Conservation (phyloP, 108 stramenopile species). For the Nannochloropsis gaditana region DNA sequence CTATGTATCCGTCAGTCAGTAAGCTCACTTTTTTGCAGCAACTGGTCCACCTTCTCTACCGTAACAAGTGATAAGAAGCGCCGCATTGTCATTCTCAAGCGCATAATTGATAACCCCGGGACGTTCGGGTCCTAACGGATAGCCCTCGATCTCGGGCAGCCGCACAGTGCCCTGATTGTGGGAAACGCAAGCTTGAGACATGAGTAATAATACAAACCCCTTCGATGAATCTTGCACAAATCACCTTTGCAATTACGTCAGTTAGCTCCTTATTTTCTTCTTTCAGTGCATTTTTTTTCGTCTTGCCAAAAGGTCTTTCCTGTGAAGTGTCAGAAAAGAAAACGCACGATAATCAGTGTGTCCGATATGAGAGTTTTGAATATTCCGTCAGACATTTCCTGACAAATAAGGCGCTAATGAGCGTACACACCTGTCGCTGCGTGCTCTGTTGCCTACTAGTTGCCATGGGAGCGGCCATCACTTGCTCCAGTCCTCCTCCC, state of each 20-base stretch:
- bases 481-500: not conserved
- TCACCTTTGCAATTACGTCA: not conserved
- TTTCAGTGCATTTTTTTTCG: not conserved
- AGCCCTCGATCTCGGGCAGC: slow-evolving; percentile 17
- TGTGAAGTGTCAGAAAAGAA: too few species aligned
- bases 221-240: too few species aligned
- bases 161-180: not conserved
- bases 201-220: too few species aligned
- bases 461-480: not conserved
- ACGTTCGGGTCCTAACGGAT: not conserved
- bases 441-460: not conserved
- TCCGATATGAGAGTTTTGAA: too few species aligned
- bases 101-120: not conserved
- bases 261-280: slow-evolving; percentile 16
- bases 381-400: too few species aligned
- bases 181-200: too few species aligned
- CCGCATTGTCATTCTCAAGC: not conserved
- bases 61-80: not conserved
- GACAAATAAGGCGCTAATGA: too few species aligned
- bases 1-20: not conserved
- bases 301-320: not conserved
- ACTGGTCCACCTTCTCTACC: not conserved
- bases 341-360: too few species aligned
- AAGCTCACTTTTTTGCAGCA: not conserved
- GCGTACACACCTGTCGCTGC: not conserved